Conservation (phyloP, 2,329 filamentous ascomycete genomes). For the Hypoxylon sp. region DNA sequence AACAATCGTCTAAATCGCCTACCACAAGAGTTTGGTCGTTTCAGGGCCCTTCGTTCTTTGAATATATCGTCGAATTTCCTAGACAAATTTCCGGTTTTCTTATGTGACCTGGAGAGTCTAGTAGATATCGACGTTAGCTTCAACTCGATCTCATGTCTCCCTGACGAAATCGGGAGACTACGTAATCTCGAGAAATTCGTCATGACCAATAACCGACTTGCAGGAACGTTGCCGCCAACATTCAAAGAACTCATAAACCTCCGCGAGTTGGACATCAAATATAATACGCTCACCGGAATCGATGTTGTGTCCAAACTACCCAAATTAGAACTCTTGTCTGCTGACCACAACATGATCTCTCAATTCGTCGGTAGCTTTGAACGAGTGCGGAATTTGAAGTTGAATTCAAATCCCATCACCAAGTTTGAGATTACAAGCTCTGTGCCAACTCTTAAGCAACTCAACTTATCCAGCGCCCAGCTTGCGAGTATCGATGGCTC, state of each 20-base stretch:
- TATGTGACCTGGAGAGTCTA: slow-evolving; percentile 85
- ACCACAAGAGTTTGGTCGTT: slow-evolving; percentile 86
- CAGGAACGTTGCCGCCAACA: slow-evolving; percentile 79
- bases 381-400: slow-evolving; percentile 83
- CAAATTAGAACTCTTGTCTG: slow-evolving; percentile 87
- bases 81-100: slow-evolving; percentile 84
- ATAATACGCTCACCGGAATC: slow-evolving; percentile 90
- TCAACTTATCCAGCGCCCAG: slow-evolving; percentile 94
- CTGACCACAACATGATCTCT: slow-evolving; percentile 93
- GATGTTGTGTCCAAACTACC: slow-evolving; percentile 88
- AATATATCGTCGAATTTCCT: slow-evolving; percentile 96
- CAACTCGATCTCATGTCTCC: slow-evolving; percentile 86
- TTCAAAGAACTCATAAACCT: slow-evolving; percentile 83
- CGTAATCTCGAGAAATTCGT: slow-evolving; percentile 88
- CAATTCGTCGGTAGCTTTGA: slow-evolving; percentile 92
- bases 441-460: slow-evolving; percentile 84
- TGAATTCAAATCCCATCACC: slow-evolving; percentile 96
- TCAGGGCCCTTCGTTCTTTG: slow-evolving; percentile 82
- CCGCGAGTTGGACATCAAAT: slow-evolving; percentile 93
- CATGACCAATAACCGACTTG: slow-evolving; percentile 94
- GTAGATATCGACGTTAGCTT: slow-evolving; percentile 97
- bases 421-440: slow-evolving; percentile 86
- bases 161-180: slow-evolving; percentile 83
- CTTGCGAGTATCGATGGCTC: slow-evolving; percentile 90
- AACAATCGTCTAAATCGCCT: slow-evolving; percentile 90